These are phyloP conservation scores for Thielaviopsis populi DNA, from an alignment of 2,329 filamentous ascomycete species.

Conservation along the genomic window DNA sequence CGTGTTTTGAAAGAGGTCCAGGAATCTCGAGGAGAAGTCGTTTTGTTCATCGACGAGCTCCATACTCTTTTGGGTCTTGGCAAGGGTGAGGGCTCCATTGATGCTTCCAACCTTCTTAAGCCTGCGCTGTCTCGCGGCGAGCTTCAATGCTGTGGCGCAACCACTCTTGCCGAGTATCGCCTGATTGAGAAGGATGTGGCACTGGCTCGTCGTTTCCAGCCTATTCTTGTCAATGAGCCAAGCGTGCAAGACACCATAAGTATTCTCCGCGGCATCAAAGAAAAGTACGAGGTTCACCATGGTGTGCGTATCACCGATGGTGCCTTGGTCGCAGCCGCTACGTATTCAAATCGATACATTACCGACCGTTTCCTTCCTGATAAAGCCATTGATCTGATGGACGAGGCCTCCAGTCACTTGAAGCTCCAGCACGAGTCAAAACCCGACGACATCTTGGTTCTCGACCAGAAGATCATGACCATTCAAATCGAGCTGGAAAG, in stretches of 20 bases:
- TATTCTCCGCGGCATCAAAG: conserved; percentile 90
- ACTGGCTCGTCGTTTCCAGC: conserved; percentile 81
- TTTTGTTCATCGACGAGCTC: conserved; percentile 89
- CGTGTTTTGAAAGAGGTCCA: conserved; percentile 82
- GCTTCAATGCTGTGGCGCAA: conserved; percentile 88
- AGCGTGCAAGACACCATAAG: conserved; percentile 86
- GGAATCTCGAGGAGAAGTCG: conserved; percentile 74
- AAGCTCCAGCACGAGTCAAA: conserved; percentile 93
- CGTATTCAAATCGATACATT: conserved; percentile 89
- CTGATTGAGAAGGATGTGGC: conserved; percentile 93
- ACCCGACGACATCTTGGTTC: conserved; percentile 79
- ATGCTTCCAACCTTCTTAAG: conserved; percentile 89
- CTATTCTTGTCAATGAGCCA: conserved; percentile 85
- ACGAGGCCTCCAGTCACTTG: conserved; percentile 82
- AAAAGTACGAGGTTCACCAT: conserved; percentile 94
- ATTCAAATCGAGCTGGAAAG: conserved; percentile 95
- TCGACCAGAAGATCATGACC: conserved; percentile 92
- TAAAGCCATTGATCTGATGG: conserved; percentile 93
- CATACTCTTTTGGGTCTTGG: conserved; percentile 84
- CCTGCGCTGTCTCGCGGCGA: conserved; percentile 86
- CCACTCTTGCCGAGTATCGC: conserved; percentile 82
- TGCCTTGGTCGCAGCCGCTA: conserved; percentile 79
- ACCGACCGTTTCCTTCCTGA: conserved; percentile 92
- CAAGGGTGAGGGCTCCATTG: conserved; percentile 90
- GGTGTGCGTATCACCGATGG: conserved; percentile 89